Base-by-base conservation (phyloP, 164 flowering plant genomes). In the Vitis riparia region DNA sequence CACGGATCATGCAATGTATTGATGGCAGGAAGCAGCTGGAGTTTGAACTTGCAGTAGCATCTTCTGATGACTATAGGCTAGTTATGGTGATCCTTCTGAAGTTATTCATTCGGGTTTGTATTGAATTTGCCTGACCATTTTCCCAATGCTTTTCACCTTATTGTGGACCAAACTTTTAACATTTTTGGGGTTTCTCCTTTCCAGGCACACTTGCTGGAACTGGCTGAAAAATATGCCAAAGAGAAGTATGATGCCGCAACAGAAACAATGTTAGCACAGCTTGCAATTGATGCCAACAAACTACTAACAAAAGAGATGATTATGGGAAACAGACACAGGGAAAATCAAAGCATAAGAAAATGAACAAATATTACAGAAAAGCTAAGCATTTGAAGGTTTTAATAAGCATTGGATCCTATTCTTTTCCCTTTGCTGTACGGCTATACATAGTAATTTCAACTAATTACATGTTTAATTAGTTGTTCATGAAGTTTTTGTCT, bases 241-340 rank as follows among this genome's bases (percentile, higher is more conserved):
- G 91, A 92, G 74, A 96, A 91, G 78, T 93, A 98, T 75, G 99
- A 96, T 83, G 98, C 99, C 67, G 94, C 94, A 55, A 89, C 97
- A 75, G 96, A 92, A 79, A 96, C 98, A 60, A 88, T 96, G 76
- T 81, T 93, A 62, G 98, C 97, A 9, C 98, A 96, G 76, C 94
- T 96, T 79, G 98, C 87, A 32, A 94, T 73, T 75, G 98, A 93
- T 86, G 81, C 89, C 48, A 79, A 86, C 63, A 96, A 88, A 77
- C 69, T 72, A 59, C 30, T 53, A 77, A 66, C 59, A 85, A 84
- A 71, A 87, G 89, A 76, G 80, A 70, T 69, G 91, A 89, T 74
- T 77, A 67, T 73, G 71, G 80, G 16, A 88, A 77, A 78, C 84
- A 77, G 59, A 8, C 68, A 50, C 91, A 77, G 55, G 97, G 92